phyloP scores from a whole-genome alignment of 306 rosid species.

The Prunus fruticosa region DNA sequence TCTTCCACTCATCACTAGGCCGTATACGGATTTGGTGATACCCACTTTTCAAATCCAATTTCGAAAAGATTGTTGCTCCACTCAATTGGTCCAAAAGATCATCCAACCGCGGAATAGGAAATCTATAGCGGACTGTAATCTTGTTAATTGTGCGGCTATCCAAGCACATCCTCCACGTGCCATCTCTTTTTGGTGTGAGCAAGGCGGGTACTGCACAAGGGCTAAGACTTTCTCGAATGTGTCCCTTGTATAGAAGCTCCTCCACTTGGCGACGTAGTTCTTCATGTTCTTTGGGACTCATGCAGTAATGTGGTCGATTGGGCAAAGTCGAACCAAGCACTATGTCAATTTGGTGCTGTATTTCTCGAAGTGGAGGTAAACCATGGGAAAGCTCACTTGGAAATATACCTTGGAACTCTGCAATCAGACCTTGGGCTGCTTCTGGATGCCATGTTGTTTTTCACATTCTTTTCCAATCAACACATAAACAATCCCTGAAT shows the following conservation, averaged over 20 bases:
- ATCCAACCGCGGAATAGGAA: not conserved
- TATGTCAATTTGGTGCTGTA: not conserved
- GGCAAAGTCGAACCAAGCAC: not conserved
- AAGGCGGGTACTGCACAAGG: not conserved
- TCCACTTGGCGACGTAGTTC: not conserved
- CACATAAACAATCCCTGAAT: not conserved
- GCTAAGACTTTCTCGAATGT: not conserved
- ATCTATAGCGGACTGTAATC: not conserved
- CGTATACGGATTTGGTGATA: too few relatives aligned
- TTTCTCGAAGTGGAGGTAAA: not conserved
- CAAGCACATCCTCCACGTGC: not conserved
- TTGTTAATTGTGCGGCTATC: not conserved
- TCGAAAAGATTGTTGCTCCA: not conserved
- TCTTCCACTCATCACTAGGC: too few relatives aligned
- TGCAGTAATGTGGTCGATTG: not conserved
- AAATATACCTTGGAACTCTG: not conserved
- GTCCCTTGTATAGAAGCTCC: not conserved
- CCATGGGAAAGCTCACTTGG: not conserved
- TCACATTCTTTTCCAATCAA: not conserved
- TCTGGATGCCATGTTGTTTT: not conserved
- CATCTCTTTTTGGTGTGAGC: not conserved
- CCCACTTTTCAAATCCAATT: too few relatives aligned
- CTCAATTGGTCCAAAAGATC: not conserved
- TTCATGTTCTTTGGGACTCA: not conserved
- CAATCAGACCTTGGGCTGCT: not conserved